Percentiles rank a stretch among this genome's conserved stretches.
Conservation (phyloP, 768 basidiomycete genomes). For the Lactarius indigo region DNA sequence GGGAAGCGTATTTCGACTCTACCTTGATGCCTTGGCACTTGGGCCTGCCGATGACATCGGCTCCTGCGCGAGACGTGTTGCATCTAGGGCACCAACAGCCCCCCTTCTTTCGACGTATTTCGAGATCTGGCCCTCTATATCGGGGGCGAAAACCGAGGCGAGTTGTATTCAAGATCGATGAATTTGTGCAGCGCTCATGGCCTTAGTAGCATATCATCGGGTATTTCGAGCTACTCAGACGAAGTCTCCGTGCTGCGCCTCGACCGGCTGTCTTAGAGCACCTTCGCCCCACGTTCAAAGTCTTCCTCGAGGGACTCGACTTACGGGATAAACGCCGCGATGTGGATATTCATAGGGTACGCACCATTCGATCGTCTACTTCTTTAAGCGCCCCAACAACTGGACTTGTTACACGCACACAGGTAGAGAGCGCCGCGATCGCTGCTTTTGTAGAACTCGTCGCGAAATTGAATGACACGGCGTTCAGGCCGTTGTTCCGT, state of each 20-base stretch:
- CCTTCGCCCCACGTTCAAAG: conserved; percentile 22
- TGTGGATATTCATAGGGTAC: conserved; percentile 29
- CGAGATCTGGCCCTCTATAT: conserved; percentile 50
- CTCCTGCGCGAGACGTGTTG: conserved; percentile 55
- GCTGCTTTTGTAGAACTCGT: conserved; percentile 84
- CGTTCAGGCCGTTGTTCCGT: conserved; percentile 90
- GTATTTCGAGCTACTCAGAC: conserved; percentile 24
- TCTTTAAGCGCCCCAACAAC: background rate
- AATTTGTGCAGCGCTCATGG: background rate
- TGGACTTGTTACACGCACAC: background rate
- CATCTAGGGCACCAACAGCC: conserved; percentile 68
- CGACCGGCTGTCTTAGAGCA: conserved; percentile 21
- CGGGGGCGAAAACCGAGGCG: conserved; percentile 32
- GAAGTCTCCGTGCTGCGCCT: conserved; percentile 17
- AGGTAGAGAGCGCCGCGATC: conserved; percentile 57
- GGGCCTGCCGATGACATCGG: conserved; percentile 34
- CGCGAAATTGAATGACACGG: conserved; percentile 86
- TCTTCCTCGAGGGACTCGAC: conserved; percentile 25
- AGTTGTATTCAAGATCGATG: background rate
- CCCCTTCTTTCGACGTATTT: conserved; percentile 62
- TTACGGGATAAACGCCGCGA: conserved; percentile 14
- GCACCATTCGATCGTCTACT: background rate
- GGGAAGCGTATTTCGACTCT: conserved; percentile 50
- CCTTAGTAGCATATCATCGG: conserved; percentile 14
- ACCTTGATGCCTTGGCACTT: conserved; percentile 43